These are phyloP conservation scores for Aspergillus hancockii DNA, from an alignment of 495 filamentous ascomycete species.

Conservation along the genomic window DNA sequence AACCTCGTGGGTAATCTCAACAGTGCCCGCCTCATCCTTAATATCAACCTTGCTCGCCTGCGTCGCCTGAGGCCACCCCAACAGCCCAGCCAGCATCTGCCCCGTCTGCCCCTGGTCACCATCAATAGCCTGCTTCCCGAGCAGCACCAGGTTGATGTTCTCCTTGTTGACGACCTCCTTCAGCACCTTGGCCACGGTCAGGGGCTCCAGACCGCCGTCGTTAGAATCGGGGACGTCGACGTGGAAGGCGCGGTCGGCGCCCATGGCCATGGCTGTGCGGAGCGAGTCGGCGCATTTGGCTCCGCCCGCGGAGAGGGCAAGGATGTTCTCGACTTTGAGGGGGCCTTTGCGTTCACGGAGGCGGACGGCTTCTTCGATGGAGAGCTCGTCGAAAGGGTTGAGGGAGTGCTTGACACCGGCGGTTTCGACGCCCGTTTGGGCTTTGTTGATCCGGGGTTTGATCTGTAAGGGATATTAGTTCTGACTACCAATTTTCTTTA, in stretches of 20 bases:
- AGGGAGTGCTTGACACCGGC: constrained; percentile 91
- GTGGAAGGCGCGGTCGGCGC: constrained; percentile 87
- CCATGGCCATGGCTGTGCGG: constrained; percentile 98
- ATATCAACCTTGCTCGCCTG: constrained; percentile 84
- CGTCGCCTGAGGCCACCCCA: constrained; percentile 93
- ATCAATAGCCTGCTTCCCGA: constrained; percentile 98
- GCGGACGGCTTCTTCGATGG: constrained; percentile 91
- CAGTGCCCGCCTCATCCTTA: constrained; percentile 51
- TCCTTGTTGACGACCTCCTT: constrained; percentile 74
- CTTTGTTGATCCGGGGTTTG: constrained; percentile 96
- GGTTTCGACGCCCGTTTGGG: constrained; percentile 91
- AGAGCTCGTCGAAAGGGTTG: constrained; percentile 99
- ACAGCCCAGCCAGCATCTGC: constrained; percentile 92
- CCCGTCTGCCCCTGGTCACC: constrained; percentile 95
- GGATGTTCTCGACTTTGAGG: constrained; percentile 76
- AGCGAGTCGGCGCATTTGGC: constrained; percentile 82
- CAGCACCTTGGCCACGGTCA: constrained; percentile 88
- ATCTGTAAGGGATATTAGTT: no score
- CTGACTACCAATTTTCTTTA: no score
- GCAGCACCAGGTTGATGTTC: constrained; percentile 84
- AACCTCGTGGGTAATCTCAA: constrained; percentile 85
- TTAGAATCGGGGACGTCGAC: constrained; percentile 64
- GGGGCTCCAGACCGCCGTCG: constrained; percentile 72
- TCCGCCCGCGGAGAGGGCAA: constrained; percentile 84
- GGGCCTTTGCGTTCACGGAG: constrained; percentile 76